Conservation (phyloP, 305 asterid genomes). For the Fraxinus albicans region DNA sequence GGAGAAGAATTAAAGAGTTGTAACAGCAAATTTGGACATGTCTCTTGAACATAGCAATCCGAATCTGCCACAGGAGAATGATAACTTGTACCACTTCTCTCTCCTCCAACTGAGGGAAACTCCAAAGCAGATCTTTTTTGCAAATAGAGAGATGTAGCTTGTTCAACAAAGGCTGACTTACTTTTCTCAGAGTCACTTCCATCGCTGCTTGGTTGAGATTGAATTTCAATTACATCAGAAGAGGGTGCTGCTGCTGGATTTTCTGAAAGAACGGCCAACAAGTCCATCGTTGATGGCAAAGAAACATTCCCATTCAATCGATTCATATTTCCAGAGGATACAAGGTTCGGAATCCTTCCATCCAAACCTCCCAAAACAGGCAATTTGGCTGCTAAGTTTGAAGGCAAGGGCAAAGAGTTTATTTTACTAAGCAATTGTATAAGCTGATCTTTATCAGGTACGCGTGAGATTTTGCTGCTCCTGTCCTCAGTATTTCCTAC, state of each 20-base stretch:
- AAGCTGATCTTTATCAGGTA: conserved; percentile 62
- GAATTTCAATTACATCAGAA: conserved; percentile 40
- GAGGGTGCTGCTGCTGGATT: conserved; percentile 31
- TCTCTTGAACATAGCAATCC: conserved; percentile 47
- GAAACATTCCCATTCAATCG: conserved; percentile 35
- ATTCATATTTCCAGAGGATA: conserved; percentile 41
- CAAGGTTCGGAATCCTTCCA: conserved; percentile 28
- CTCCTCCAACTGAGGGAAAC: conserved; percentile 43
- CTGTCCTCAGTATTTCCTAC: conserved; percentile 51
- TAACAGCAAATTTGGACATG: conserved; percentile 44
- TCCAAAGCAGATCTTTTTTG: conserved; percentile 34
- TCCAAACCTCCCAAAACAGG: conserved; percentile 31
- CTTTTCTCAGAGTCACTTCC: conserved; percentile 74
- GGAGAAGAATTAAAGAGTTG: conserved; percentile 69
- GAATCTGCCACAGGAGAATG: conserved; percentile 58
- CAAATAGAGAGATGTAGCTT: conserved; percentile 38
- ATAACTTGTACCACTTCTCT: conserved; percentile 57
- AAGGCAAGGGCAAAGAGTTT: conserved; percentile 61
- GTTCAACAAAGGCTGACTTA: conserved; percentile 50
- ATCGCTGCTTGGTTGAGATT: conserved; percentile 55
- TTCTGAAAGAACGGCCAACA: conserved; percentile 66
- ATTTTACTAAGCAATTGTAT: conserved; percentile 63
- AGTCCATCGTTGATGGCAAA: conserved; percentile 65
- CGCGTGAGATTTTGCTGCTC: conserved; percentile 31
- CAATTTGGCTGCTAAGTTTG: conserved; percentile 43